These are phyloP conservation scores for Prunella vulgaris DNA, from an alignment of 257 asterid genomes.

Conservation along the genomic window DNA sequence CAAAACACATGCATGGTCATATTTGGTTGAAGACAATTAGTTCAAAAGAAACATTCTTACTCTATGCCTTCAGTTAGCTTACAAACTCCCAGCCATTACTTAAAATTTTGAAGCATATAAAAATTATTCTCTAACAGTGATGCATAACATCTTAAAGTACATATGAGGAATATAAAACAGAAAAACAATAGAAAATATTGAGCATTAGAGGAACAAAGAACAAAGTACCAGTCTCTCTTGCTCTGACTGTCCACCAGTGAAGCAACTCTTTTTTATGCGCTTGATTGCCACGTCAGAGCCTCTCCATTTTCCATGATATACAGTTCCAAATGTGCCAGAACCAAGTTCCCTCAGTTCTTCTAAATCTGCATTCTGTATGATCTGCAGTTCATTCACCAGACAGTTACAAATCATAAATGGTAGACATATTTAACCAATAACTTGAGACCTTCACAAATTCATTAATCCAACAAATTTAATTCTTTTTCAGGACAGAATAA, in stretches of 20 bases:
- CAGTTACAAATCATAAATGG: constrained; percentile 9
- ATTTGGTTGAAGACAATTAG: not conserved
- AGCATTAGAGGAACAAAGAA: constrained; percentile 5
- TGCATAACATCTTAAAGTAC: not conserved
- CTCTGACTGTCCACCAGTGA: constrained; percentile 76
- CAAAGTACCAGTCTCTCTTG: constrained; percentile 70
- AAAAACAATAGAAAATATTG: not conserved
- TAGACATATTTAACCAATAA: not conserved
- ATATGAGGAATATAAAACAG: not conserved
- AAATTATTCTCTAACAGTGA: not conserved
- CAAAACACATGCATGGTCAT: constrained; percentile 3
- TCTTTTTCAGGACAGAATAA: not conserved
- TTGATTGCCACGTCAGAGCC: constrained; percentile 86
- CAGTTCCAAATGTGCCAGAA: constrained; percentile 47
- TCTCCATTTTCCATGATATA: constrained; percentile 47
- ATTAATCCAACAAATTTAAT: not conserved
- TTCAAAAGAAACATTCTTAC: constrained; percentile 8
- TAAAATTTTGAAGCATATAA: not conserved
- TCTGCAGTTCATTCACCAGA: constrained; percentile 31
- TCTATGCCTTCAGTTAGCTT: constrained; percentile 11
- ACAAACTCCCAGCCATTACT: constrained; percentile 7
- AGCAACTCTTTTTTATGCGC: constrained; percentile 78
- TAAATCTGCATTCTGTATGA: constrained; percentile 37
- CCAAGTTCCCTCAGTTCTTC: constrained; percentile 48
- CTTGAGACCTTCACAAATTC: not conserved